Base-by-base conservation (phyloP, 2,329 filamentous ascomycete species). In the Huntiella abstrusa region DNA sequence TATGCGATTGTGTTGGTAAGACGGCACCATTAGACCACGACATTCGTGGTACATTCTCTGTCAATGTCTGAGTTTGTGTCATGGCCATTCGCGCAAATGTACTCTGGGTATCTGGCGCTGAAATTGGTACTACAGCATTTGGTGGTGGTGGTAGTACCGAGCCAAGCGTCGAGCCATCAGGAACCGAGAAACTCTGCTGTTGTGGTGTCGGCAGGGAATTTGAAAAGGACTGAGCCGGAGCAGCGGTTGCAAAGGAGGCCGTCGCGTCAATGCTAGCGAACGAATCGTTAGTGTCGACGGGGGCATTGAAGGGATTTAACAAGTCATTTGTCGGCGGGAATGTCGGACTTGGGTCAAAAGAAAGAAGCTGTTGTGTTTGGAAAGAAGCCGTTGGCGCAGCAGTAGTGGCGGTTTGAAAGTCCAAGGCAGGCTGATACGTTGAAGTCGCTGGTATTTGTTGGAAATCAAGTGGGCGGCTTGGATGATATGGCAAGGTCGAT, bases 281-380 rank as follows among this genome's bases (percentile, higher is more conserved):
- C 4, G 41, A n/a, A 10, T 43, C n/a, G 13, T 7, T 43, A n/a
- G 41, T 28, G 7, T 28, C 32, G 7, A 33, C 15, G 5, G 41
- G 28, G 5, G 41, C 13, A 34, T 13, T 15, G 28, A 43, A 43
- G 3, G 41, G 17, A 28, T 43, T 43, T n/a, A 43, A 34, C 28
- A 43, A 10, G 4, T 28, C 17, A 11, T 28, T 34, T 8, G 22
- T 2, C 10, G 28, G 13, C n/a, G 41, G 13, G 22, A 34, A 33
- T 7, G 41, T 34, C 11, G 41, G 13, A 12, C 22, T 33, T 19
- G 39, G 17, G 3, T 16, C 41, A 6, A 28, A 28, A 6, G 22
- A 28, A 28, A 28, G 46, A 36, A 44, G 46, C 28, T 40, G 46
- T 40, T 46, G 40, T 22, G 28, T 13, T 41, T 16, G 17, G 39